Percentiles rank a stretch among this genome's conserved stretches.
phyloP scores from a whole-genome alignment of 208 protist species.

The Trypanosoma rangeli region DNA sequence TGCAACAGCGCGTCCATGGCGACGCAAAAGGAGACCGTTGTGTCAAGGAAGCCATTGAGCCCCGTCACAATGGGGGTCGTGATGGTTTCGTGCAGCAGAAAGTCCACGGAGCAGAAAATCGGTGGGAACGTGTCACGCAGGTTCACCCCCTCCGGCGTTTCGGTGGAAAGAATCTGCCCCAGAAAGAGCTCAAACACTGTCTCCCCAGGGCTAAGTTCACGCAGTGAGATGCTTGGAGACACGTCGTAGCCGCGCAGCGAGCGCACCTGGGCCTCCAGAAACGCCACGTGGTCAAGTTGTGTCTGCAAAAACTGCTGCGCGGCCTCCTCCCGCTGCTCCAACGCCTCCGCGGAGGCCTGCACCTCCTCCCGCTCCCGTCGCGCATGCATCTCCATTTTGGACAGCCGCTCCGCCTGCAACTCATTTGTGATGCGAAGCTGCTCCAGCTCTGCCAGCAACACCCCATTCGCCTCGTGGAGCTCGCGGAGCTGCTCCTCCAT shows the following conservation, averaged over 20 bases:
- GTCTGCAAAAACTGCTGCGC: constrained; percentile 58
- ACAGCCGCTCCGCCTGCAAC: constrained; percentile 61
- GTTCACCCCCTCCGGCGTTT: constrained; percentile 43
- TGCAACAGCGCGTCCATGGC: constrained; percentile 87
- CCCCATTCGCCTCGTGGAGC: constrained; percentile 79
- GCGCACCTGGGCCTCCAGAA: constrained; percentile 86
- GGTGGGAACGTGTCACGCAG: constrained; percentile 29
- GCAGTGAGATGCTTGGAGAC: constrained; percentile 39
- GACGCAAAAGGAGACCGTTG: constrained; percentile 81
- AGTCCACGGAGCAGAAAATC: constrained; percentile 88
- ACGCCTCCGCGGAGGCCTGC: constrained; percentile 35
- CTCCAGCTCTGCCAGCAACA: constrained; percentile 66
- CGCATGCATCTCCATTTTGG: constrained; percentile 27
- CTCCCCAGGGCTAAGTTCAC: constrained; percentile 47
- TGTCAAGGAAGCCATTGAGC: constrained; percentile 90
- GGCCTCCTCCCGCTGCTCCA: constrained; percentile 55
- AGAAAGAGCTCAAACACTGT: constrained; percentile 92
- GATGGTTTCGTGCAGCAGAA: constrained; percentile 88
- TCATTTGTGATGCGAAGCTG: constrained; percentile 75
- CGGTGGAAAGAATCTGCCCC: constrained; percentile 78
- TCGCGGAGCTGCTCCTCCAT: constrained; percentile 64
- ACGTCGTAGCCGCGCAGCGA: constrained; percentile 84
- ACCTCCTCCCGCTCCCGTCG: constrained; percentile 31
- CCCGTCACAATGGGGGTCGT: constrained; percentile 80
- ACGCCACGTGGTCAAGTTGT: constrained; percentile 79